Percentiles rank a stretch among this genome's conserved stretches.
These are phyloP conservation scores for Nannizziopsis arthrosporioides DNA, from an alignment of 2,329 filamentous ascomycete species.

Conservation along the genomic window DNA sequence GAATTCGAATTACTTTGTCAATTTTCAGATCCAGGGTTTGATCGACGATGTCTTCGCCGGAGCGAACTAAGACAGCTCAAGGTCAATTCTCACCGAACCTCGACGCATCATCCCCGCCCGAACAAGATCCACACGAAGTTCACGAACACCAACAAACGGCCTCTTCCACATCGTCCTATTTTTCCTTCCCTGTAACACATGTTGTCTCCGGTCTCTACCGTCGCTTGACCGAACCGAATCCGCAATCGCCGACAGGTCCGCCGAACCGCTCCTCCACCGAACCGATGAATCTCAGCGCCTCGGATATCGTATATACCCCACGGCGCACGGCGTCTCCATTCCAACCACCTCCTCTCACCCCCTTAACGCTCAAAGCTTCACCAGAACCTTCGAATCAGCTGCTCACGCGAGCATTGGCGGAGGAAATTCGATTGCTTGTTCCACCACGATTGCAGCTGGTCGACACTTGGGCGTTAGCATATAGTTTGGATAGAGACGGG, in stretches of 20 bases:
- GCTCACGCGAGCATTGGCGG: constrained; percentile 62
- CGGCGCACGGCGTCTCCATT: constrained; percentile 62
- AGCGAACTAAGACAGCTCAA: neutral
- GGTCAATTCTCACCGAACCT: neutral
- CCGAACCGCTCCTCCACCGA: constrained; percentile 16
- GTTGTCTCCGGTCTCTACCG: constrained; percentile 54
- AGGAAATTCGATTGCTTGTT: constrained; percentile 83
- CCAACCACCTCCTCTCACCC: constrained; percentile 77
- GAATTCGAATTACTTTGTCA: no score
- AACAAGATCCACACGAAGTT: neutral
- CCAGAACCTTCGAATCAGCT: constrained; percentile 48
- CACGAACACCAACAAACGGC: constrained; percentile 11
- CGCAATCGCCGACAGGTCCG: constrained; percentile 11
- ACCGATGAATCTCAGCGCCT: constrained; percentile 29
- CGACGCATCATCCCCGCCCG: constrained; percentile 1
- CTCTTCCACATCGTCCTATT: constrained; percentile 36
- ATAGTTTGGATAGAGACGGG: constrained; percentile 85
- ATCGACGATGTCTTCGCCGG: neutral
- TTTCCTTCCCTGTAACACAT: constrained; percentile 42
- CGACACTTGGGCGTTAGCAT: constrained; percentile 75
- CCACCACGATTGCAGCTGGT: constrained; percentile 77
- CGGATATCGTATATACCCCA: constrained; percentile 48
- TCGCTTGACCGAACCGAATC: constrained; percentile 44
- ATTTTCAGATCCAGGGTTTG: no score
- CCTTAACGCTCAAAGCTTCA: constrained; percentile 56